Evolutionary conservation across 768 basidiomycete species (phyloP).

Genomic region (Russula foetens): DNA sequence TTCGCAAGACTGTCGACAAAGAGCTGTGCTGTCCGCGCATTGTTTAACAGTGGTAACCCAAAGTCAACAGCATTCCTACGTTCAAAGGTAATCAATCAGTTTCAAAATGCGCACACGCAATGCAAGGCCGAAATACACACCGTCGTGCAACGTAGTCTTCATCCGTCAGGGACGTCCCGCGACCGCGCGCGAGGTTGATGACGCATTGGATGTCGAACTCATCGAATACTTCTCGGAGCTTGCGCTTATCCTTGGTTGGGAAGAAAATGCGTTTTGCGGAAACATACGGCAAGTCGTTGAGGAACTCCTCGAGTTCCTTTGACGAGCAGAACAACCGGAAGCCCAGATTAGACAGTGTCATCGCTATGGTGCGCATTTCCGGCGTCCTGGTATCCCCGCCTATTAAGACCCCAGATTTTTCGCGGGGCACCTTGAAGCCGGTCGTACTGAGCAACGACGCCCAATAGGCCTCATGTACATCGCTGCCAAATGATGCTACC

Average conservation of each 20-base stretch:
- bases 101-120: neutral
- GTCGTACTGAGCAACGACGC: slow-evolving; percentile 90
- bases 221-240: slow-evolving; percentile 87
- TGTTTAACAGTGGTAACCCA: slow-evolving; percentile 85
- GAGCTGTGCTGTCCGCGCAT: slow-evolving; percentile 78
- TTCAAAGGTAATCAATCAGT: neutral
- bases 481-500: slow-evolving; percentile 90
- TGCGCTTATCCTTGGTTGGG: slow-evolving; percentile 94
- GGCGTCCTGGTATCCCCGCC: slow-evolving; percentile 87
- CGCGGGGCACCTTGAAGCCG: slow-evolving; percentile 85
- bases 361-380: slow-evolving; percentile 80
- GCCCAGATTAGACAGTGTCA: slow-evolving; percentile 72
- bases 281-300: slow-evolving; percentile 74
- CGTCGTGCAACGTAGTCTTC: slow-evolving; percentile 96
- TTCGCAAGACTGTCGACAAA: slow-evolving; percentile 84
- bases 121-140: slow-evolving; percentile 32
- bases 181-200: slow-evolving; percentile 80
- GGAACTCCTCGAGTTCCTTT: slow-evolving; percentile 64
- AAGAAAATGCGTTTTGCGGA: slow-evolving; percentile 86
- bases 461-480: slow-evolving; percentile 95
- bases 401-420: slow-evolving; percentile 80
- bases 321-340: slow-evolving; percentile 95
- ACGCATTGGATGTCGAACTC: slow-evolving; percentile 93
- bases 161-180: slow-evolving; percentile 70
- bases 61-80: slow-evolving; percentile 17